Conservation (phyloP, 768 basidiomycete species). For the Lanmaoa rubissima region DNA sequence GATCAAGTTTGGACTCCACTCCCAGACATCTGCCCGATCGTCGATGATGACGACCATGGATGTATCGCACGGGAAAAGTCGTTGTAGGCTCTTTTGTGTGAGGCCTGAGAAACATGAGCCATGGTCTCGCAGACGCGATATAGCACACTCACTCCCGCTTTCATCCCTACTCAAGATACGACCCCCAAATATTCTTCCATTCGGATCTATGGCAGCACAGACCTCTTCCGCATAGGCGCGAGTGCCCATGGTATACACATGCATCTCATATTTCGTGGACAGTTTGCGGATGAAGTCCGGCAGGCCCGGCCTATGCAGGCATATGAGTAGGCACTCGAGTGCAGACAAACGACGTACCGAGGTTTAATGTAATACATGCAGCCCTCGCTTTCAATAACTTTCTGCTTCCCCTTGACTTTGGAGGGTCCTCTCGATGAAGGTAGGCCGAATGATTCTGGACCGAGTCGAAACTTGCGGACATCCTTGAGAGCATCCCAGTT, state of each 20-base stretch:
- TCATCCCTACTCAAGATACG: conserved; percentile 92
- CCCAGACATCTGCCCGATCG: conserved; percentile 98
- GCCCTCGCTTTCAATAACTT: conserved; percentile 68
- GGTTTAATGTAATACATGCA: conserved; percentile 99
- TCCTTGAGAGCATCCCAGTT: conserved; percentile 92
- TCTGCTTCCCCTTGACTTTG: conserved; percentile 58
- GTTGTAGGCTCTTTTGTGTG: conserved; percentile 87
- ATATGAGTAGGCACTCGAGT: background rate
- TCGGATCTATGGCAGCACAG: conserved; percentile 90
- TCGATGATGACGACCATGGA: conserved; percentile 99
- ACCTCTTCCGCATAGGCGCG: conserved; percentile 96
- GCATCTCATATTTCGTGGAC: conserved; percentile 91
- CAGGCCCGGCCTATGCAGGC: conserved; percentile 68
- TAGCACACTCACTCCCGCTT: conserved; percentile 76
- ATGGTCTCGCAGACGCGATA: background rate
- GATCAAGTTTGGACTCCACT: conserved; percentile 93
- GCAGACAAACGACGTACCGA: conserved; percentile 52
- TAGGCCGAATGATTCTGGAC: conserved; percentile 68
- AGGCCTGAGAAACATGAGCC: conserved; percentile 51
- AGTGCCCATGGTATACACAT: conserved; percentile 99
- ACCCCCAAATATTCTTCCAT: conserved; percentile 79
- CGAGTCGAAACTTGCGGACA: conserved; percentile 84
- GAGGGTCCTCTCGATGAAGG: conserved; percentile 37
- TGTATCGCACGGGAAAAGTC: conserved; percentile 94
- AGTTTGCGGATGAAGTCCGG: conserved; percentile 70